Percentiles rank a stretch among this genome's conserved stretches.
phyloP scores from a whole-genome alignment of 2,329 filamentous ascomycete genomes.

The Chaetothyriales sp. region DNA sequence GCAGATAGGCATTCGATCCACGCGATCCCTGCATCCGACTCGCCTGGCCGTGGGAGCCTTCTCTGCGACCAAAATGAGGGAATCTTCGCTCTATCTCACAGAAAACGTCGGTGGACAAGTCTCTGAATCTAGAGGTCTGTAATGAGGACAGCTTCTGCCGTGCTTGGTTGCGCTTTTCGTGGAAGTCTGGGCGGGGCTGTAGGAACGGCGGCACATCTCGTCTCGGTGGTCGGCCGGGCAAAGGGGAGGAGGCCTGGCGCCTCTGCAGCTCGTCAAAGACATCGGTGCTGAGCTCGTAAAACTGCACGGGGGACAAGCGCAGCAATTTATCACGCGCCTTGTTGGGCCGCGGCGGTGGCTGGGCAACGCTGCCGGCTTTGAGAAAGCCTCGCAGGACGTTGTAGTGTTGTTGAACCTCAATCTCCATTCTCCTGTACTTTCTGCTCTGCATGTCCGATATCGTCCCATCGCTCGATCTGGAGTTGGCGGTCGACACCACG shows the following conservation, averaged over 20 bases:
- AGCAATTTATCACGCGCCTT: constrained; percentile 89
- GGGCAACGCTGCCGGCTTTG: constrained; percentile 23
- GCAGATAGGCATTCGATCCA: constrained; percentile 26
- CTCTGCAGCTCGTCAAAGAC: constrained; percentile 90
- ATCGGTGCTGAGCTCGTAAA: constrained; percentile 93
- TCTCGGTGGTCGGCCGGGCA: constrained; percentile 24
- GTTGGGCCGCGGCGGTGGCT: constrained; percentile 40
- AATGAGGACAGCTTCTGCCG: constrained; percentile 85
- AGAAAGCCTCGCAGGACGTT: constrained; percentile 62
- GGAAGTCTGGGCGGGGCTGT: constrained; percentile 73
- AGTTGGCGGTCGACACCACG: constrained; percentile 66
- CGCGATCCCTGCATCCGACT: constrained; percentile 35
- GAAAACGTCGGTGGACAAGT: constrained; percentile 89
- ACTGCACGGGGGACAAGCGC: constrained; percentile 77
- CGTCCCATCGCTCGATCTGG: constrained; percentile 60
- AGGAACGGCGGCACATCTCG: constrained; percentile 52
- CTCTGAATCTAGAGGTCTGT: constrained; percentile 70
- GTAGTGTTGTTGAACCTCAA: constrained; percentile 67
- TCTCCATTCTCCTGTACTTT: constrained; percentile 45
- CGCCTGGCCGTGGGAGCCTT: constrained; percentile 46
- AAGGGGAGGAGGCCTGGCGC: constrained; percentile 51
- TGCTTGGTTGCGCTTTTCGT: constrained; percentile 96
- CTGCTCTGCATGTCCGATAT: constrained; percentile 50
- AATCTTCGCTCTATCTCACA: constrained; percentile 85
- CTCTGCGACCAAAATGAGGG: constrained; percentile 58